Evolutionary conservation across 352 stramenopile species (phyloP).

Genomic region (Phytophthora crassamura): DNA sequence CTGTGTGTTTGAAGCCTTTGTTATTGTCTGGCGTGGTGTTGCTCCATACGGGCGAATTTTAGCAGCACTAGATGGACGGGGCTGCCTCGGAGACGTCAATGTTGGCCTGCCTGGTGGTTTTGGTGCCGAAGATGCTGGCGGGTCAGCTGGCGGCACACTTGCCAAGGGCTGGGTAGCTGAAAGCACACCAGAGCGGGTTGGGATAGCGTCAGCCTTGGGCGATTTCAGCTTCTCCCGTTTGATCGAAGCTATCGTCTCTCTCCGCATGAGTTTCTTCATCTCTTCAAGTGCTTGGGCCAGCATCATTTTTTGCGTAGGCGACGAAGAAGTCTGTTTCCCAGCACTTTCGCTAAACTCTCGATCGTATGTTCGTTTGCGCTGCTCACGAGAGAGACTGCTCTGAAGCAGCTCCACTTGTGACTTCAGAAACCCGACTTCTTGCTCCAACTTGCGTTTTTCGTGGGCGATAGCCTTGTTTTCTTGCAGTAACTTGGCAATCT

Average conservation of each 20-base stretch:
- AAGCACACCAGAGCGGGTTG: not conserved
- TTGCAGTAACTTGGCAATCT: conserved; percentile 48
- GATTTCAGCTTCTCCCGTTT: conserved; percentile 46
- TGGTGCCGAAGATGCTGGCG: not conserved
- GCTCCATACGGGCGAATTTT: not conserved
- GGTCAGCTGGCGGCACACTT: not conserved
- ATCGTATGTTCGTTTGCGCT: conserved; percentile 67
- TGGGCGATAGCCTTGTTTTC: conserved; percentile 41
- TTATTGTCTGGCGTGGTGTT: not conserved
- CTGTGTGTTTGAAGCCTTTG: not conserved
- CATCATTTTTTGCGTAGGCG: conserved; percentile 31
- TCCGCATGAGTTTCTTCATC: conserved; percentile 42
- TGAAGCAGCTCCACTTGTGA: conserved; percentile 50
- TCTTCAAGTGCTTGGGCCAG: conserved; percentile 46
- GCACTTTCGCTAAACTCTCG: conserved; percentile 36
- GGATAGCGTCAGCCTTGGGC: conserved; percentile 6
- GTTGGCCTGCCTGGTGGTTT: conserved; percentile 13
- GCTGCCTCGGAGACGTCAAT: not conserved
- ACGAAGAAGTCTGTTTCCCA: conserved; percentile 19
- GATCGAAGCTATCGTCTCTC: conserved; percentile 37
- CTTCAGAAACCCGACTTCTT: conserved; percentile 52
- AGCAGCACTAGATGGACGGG: conserved; percentile 24
- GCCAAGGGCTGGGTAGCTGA: not conserved
- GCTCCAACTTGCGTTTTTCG: conserved; percentile 59
- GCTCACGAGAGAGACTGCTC: conserved; percentile 47